These are phyloP conservation scores for Eucalyptus erythrocorys DNA, from an alignment of 345 rosid genomes.

Conservation along the genomic window DNA sequence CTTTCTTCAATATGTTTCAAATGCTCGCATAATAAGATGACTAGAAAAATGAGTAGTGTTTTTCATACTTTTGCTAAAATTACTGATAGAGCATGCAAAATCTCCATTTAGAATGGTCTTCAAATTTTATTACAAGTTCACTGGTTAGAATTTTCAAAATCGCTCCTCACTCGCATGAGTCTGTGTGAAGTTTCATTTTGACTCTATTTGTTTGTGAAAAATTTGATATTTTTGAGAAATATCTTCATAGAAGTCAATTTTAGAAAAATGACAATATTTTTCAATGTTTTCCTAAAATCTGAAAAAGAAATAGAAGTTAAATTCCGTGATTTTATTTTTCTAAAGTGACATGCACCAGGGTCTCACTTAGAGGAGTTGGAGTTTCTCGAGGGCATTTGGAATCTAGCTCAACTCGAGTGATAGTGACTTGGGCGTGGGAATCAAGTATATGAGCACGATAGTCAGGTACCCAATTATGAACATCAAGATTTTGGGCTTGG, in stretches of 20 bases:
- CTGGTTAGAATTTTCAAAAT: background rate
- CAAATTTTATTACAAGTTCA: background rate
- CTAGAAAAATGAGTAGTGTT: background rate
- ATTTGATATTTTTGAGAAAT: background rate
- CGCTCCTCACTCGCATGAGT: background rate
- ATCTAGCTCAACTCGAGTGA: background rate
- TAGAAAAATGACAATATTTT: no score
- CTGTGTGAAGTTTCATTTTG: background rate
- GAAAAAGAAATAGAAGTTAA: no score
- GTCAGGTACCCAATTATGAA: background rate
- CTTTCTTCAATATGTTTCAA: no score
- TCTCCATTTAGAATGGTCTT: background rate
- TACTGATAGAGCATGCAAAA: background rate
- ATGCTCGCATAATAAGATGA: background rate
- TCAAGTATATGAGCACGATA: accelerated
- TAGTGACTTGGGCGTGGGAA: background rate
- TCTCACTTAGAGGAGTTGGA: background rate
- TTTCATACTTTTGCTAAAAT: no score
- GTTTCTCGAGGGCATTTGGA: background rate
- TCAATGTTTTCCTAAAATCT: accelerated
- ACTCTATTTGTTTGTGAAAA: background rate
- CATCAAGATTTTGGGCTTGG: background rate
- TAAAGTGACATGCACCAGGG: accelerated
- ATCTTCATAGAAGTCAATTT: background rate
- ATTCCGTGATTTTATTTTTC: no score